Conservation (phyloP, 2,329 filamentous ascomycete species). For the Xylariaceae sp. region DNA sequence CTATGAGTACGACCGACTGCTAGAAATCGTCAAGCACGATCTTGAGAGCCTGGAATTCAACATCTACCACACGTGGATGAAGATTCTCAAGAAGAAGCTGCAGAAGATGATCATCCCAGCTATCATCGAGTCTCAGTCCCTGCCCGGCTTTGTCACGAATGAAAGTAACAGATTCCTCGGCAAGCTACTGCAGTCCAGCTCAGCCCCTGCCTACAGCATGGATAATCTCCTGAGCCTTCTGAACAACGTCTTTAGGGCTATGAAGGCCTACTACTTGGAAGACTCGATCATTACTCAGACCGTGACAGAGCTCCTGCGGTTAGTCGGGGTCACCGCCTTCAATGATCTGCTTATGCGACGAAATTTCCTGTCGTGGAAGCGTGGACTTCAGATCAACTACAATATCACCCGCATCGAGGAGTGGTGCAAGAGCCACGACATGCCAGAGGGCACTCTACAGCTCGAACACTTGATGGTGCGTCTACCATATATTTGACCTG, state of each 20-base stretch:
- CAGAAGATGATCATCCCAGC: constrained; percentile 99
- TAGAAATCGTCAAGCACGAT: constrained; percentile 99
- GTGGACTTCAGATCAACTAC: constrained; percentile 98
- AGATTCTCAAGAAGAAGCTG: constrained; percentile 98
- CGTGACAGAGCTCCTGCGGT: constrained; percentile 86
- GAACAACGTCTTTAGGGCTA: constrained; percentile 97
- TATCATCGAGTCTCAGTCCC: constrained; percentile 97
- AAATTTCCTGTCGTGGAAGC: constrained; percentile 99
- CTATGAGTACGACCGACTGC: constrained; percentile 94
- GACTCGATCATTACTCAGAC: constrained; percentile 96
- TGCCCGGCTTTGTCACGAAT: constrained; percentile 97
- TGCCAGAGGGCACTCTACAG: constrained; percentile 97
- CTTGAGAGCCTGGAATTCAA: constrained; percentile 98
- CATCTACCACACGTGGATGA: constrained; percentile 99
- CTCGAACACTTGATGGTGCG: constrained; percentile 95
- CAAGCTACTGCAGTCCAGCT: constrained; percentile 91
- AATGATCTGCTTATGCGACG: constrained; percentile 97
- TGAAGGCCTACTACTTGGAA: constrained; percentile 98
- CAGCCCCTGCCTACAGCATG: constrained; percentile 97
- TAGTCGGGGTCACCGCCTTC: constrained; percentile 97
- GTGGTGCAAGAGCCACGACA: constrained; percentile 99
- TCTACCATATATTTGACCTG: constrained; percentile 17
- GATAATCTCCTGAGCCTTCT: constrained; percentile 94
- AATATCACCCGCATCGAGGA: constrained; percentile 99
- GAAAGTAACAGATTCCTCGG: constrained; percentile 98